Evolutionary conservation across 805 yeast genomes (phyloP).

Genomic region (Sugiyamaella chiloensis): DNA sequence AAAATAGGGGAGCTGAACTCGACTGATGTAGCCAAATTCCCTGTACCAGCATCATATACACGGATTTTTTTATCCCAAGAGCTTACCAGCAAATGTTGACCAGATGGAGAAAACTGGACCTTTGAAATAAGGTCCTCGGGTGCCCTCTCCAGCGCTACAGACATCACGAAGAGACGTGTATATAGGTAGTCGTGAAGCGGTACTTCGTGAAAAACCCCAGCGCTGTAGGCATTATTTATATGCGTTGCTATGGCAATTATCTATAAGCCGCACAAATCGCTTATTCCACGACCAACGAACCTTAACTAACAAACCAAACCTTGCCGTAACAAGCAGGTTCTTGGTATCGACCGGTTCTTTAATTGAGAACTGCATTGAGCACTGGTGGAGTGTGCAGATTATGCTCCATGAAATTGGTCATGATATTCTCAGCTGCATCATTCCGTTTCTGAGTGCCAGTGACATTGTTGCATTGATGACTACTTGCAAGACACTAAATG

Average conservation of each 20-base stretch:
- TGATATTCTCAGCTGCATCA: background rate
- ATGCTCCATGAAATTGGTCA: background rate
- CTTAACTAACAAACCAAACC: too few species aligned
- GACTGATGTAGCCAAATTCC: conserved; percentile 17
- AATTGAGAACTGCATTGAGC: too few species aligned
- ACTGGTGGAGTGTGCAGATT: too few species aligned
- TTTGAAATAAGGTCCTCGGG: conserved; percentile 45
- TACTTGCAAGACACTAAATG: background rate
- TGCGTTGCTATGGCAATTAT: too few species aligned
- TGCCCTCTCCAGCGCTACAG: conserved; percentile 19
- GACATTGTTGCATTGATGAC: background rate
- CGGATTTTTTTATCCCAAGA: conserved; percentile 57
- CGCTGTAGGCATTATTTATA: too few species aligned
- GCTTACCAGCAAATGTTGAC: conserved; percentile 44
- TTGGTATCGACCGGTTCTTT: too few species aligned
- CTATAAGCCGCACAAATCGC: too few species aligned
- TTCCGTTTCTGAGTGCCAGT: background rate
- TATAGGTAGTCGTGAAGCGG: too few species aligned
- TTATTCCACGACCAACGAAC: too few species aligned
- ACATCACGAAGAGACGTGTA: too few species aligned
- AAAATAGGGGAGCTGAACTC: conserved; percentile 35
- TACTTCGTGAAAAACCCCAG: too few species aligned
- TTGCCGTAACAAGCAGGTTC: too few species aligned
- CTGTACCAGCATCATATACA: conserved; percentile 39
- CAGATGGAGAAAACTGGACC: conserved; percentile 38